Evolutionary conservation across 257 asterid genomes (phyloP).

Genomic region (Solanum pimpinellifolium): DNA sequence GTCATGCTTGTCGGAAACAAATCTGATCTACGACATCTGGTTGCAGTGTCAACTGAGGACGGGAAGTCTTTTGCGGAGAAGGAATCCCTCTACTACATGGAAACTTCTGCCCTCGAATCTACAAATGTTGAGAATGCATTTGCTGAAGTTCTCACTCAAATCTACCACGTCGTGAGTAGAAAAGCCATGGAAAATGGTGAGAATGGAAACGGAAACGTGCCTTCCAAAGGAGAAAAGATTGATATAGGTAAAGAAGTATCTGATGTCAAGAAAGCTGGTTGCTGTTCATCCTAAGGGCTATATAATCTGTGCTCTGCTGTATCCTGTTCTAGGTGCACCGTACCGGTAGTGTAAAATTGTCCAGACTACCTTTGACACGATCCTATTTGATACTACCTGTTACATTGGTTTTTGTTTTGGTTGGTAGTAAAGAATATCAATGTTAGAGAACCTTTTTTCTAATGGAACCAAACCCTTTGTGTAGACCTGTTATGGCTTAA

Average conservation of each 20-base stretch:
- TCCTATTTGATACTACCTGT: neutral
- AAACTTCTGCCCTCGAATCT: constrained; percentile 75
- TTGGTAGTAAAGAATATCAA: neutral
- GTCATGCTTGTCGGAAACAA: constrained; percentile 86
- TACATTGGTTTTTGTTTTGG: neutral
- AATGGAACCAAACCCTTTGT: neutral
- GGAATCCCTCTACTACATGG: constrained; percentile 81
- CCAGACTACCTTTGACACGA: neutral
- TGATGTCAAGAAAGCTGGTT: constrained; percentile 51
- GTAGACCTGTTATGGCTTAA: neutral
- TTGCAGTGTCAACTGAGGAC: constrained; percentile 65
- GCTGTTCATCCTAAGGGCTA: constrained; percentile 35
- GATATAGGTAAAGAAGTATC: constrained; percentile 66
- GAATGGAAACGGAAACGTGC: constrained; percentile 32
- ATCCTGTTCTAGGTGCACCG: neutral
- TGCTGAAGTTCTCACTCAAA: constrained; percentile 67
- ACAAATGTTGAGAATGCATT: constrained; percentile 70
- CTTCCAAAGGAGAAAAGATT: constrained; percentile 66
- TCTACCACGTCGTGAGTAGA: constrained; percentile 56
- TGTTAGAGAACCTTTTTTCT: neutral
- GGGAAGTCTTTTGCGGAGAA: constrained; percentile 68
- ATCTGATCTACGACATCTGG: constrained; percentile 77
- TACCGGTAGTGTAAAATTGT: neutral
- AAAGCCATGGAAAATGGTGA: constrained; percentile 60
- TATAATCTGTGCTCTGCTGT: neutral